phyloP scores from a whole-genome alignment of 441 rosid species.

The Corymbia calophylla region DNA sequence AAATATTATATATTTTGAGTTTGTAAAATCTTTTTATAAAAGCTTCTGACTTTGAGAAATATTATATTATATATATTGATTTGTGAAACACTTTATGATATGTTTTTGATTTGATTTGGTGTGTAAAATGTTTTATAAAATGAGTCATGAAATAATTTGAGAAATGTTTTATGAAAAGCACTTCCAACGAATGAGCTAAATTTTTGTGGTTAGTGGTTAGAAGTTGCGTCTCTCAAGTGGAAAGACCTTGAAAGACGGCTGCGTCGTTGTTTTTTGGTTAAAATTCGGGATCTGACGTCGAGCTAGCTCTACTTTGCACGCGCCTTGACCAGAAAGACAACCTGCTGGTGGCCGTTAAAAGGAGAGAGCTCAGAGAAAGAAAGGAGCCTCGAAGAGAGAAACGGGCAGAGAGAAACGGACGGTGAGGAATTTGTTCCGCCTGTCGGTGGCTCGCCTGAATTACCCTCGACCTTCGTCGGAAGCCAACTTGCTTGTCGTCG shows the following conservation, averaged over 20 bases:
- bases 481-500: background rate
- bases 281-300: background rate
- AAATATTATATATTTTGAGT: background rate
- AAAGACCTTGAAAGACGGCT: background rate
- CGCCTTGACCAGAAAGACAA: background rate
- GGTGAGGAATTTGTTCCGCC: background rate
- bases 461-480: background rate
- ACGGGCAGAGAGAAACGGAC: background rate
- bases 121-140: background rate
- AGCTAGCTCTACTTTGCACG: background rate
- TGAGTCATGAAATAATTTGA: too few relatives aligned
- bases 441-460: background rate
- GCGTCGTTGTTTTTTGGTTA: background rate
- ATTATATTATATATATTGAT: too few relatives aligned
- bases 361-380: background rate
- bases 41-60: background rate
- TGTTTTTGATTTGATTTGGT: accelerated
- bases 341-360: background rate
- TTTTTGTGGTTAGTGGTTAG: too few relatives aligned
- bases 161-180: too few relatives aligned
- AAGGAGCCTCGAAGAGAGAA: background rate
- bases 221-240: background rate
- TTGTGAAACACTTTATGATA: accelerated
- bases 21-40: too few relatives aligned
- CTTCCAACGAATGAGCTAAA: background rate